Evolutionary conservation across 2,329 filamentous ascomycete species (phyloP).

Genomic region (Colletotrichum sublineola): DNA sequence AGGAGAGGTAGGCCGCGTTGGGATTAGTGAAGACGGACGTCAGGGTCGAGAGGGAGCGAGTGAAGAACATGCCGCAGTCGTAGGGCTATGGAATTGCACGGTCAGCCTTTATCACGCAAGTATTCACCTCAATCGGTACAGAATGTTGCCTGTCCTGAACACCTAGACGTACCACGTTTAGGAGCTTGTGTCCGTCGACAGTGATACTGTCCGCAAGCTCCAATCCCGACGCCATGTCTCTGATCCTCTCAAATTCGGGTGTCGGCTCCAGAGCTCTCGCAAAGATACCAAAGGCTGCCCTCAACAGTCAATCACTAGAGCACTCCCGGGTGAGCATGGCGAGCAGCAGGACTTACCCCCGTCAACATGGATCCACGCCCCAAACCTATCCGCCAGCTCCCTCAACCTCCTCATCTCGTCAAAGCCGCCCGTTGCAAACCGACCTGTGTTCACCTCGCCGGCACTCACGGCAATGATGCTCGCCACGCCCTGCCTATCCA

Average conservation of each 20-base stretch:
- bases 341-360: conserved; percentile 64
- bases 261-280: conserved; percentile 72
- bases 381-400: conserved; percentile 77
- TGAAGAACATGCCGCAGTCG: conserved; percentile 92
- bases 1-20: conserved; percentile 83
- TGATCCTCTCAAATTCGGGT: conserved; percentile 68
- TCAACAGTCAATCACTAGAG: conserved; percentile 17
- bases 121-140: not conserved
- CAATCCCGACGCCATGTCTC: conserved; percentile 69
- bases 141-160: not conserved
- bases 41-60: conserved; percentile 70
- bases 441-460: conserved; percentile 91
- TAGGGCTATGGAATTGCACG: conserved; percentile 71
- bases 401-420: conserved; percentile 75
- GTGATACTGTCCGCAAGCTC: conserved; percentile 90
- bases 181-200: conserved; percentile 89
- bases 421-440: conserved; percentile 74
- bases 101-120: not conserved
- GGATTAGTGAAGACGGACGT: conserved; percentile 82
- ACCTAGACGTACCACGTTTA: conserved; percentile 78
- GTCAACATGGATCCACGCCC: conserved; percentile 91
- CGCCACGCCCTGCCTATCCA: conserved; percentile 67
- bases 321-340: not conserved
- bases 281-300: conserved; percentile 84
- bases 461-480: conserved; percentile 85